These are phyloP conservation scores for Benincasa hispida DNA, from an alignment of 306 rosid genomes.

Conservation along the genomic window DNA sequence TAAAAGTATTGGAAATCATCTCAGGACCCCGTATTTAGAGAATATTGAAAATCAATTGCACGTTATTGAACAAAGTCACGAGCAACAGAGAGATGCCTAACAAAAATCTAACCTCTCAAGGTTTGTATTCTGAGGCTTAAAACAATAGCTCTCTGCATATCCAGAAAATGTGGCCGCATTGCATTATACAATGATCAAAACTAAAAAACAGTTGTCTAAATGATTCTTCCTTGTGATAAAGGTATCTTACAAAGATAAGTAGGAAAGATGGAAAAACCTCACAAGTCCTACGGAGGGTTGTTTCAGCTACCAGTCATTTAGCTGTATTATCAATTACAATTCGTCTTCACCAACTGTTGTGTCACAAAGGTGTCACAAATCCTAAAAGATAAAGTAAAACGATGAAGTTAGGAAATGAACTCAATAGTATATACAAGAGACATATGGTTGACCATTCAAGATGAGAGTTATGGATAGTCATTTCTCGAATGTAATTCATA, in stretches of 20 bases:
- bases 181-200: slow-evolving; percentile 3
- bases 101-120: background rate
- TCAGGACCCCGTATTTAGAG: background rate
- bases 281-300: background rate
- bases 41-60: background rate
- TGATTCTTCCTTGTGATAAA: slow-evolving; percentile 6
- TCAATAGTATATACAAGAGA: slow-evolving; percentile 14
- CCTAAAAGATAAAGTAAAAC: slow-evolving; percentile 53
- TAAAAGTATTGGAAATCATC: background rate
- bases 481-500: background rate
- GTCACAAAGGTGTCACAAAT: slow-evolving; percentile 81
- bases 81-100: background rate
- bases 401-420: slow-evolving; percentile 33
- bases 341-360: slow-evolving; percentile 25
- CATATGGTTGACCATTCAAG: background rate
- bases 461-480: background rate
- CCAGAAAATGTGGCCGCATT: background rate
- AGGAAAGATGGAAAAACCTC: slow-evolving; percentile 5
- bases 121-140: background rate
- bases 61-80: background rate
- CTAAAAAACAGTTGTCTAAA: background rate
- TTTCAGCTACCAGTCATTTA: background rate
- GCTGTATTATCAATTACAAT: background rate
- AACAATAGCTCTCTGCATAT: background rate
- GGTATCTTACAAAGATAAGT: background rate